Evolutionary conservation across 2,329 filamentous ascomycete genomes (phyloP), one percentile per base, ranked within the genome.

Genomic region (Cordyceps javanica): DNA sequence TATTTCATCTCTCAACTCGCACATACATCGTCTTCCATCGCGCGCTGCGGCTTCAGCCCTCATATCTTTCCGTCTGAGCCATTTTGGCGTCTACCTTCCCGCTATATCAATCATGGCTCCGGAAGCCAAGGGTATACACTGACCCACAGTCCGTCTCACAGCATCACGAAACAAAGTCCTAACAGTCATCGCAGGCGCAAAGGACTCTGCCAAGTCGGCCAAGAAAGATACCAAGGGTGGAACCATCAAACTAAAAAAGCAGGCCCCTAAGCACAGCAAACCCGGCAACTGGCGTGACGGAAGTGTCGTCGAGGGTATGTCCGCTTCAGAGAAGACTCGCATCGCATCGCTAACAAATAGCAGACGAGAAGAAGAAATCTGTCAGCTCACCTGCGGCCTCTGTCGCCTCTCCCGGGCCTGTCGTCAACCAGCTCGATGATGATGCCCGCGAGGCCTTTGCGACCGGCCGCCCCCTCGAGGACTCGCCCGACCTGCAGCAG

Each of bases 381-480:
- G 70, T 70, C 52, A 72, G 69, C 41, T 76, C 78, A 13, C 69
- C 74, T 19, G 69, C 74, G 8, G 69, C 71, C 49, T 71, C 73
- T 7, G 75, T 73, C 5, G 65, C 75, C 4, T 79, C 81, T 3
- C 82, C 81, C 1, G 76, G 77, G 3, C 81, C 83, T 0, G 75
- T 85, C 2, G 79, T 86, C 19, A 86, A 86, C 66, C 82, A 84
- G 55, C 81, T 96, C 53, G 90, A 95, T 65, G 86, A 91, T 60
- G 83, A 79, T 60, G 85, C 89, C 14, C 83, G 89, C 64, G 85
- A 90, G 60, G 89, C 89, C 5, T 97, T 97, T 71, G 80, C 85
- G 4, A 92, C 87, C 48, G 90, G 91, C 61, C 85, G 88, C 59
- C 91, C 91, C 0, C 81, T 96, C 63, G 87, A 91, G 65, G 92